Evolutionary conservation across 129 eudicot species (phyloP).

Genomic region (Calendula officinalis): DNA sequence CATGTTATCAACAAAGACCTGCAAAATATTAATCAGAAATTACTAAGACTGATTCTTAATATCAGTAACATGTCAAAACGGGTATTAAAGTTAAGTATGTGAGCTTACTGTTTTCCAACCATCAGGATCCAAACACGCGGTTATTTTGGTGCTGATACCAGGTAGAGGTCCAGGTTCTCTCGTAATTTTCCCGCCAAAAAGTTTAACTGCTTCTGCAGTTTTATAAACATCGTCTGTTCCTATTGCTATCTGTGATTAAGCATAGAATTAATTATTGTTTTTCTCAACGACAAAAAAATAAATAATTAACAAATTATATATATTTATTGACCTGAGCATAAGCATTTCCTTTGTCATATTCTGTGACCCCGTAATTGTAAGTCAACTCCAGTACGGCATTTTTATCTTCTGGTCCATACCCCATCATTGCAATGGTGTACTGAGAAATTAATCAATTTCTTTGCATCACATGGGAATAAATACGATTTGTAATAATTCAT

Average conservation of each 20-base stretch:
- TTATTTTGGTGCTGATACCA: constrained; percentile 86
- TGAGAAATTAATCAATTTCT: constrained; percentile 33
- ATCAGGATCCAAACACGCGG: constrained; percentile 97
- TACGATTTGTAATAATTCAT: not conserved
- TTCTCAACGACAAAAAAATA: not conserved
- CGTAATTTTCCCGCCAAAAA: constrained; percentile 79
- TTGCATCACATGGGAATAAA: constrained; percentile 12
- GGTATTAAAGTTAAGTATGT: too few species aligned
- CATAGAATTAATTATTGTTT: not conserved
- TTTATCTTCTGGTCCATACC: constrained; percentile 95
- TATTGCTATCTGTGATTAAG: constrained; percentile 67
- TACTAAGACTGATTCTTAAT: not conserved
- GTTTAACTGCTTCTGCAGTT: constrained; percentile 88
- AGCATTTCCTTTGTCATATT: constrained; percentile 91
- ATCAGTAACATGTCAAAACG: too few species aligned
- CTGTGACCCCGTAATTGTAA: constrained; percentile 90
- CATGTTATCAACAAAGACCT: constrained; percentile 76
- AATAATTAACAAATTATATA: not conserved
- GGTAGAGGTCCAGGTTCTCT: constrained; percentile 97
- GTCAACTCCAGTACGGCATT: constrained; percentile 89
- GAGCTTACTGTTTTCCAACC: constrained; percentile 90
- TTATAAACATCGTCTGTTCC: constrained; percentile 93
- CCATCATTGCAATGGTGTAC: constrained; percentile 98
- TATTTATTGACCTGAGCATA: constrained; percentile 75
- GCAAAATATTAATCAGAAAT: constrained; percentile 17